phyloP scores from a whole-genome alignment of 306 rosid genomes.

The Pyrus bretschneideri region DNA sequence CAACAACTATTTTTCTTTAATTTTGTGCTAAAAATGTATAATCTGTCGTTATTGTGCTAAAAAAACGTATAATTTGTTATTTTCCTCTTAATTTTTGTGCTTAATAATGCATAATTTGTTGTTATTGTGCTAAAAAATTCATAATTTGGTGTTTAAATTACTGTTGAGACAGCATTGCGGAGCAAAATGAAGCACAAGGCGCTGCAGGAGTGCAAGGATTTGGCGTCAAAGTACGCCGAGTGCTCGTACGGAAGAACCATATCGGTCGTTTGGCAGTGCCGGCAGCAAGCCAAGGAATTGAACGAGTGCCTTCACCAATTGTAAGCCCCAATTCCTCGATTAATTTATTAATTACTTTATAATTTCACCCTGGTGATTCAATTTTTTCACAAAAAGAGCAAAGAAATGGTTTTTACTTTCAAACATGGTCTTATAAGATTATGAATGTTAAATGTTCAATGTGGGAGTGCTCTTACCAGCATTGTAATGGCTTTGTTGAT shows the following conservation, averaged over 20 bases:
- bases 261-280: conserved; percentile 82
- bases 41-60: too few relatives aligned
- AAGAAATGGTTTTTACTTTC: too few relatives aligned
- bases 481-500: too few relatives aligned
- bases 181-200: conserved; percentile 98
- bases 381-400: too few relatives aligned
- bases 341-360: not conserved
- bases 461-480: too few relatives aligned
- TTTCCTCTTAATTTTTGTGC: not conserved
- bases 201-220: conserved; percentile 64
- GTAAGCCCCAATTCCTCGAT: conserved; percentile 32
- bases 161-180: conserved; percentile 45
- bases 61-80: too few relatives aligned
- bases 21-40: not conserved
- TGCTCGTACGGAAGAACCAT: conserved; percentile 76
- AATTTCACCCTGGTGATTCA: too few relatives aligned
- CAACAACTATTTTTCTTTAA: not conserved
- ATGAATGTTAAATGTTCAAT: too few relatives aligned
- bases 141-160: not conserved
- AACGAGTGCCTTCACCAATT: conserved; percentile 76
- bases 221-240: conserved; percentile 70
- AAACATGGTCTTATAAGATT: too few relatives aligned
- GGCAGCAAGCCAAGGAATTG: conserved; percentile 68
- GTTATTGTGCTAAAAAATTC: too few relatives aligned
- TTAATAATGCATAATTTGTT: too few relatives aligned